Conservation (phyloP, 2,329 filamentous ascomycete genomes). For the Colletotrichum trifolii region DNA sequence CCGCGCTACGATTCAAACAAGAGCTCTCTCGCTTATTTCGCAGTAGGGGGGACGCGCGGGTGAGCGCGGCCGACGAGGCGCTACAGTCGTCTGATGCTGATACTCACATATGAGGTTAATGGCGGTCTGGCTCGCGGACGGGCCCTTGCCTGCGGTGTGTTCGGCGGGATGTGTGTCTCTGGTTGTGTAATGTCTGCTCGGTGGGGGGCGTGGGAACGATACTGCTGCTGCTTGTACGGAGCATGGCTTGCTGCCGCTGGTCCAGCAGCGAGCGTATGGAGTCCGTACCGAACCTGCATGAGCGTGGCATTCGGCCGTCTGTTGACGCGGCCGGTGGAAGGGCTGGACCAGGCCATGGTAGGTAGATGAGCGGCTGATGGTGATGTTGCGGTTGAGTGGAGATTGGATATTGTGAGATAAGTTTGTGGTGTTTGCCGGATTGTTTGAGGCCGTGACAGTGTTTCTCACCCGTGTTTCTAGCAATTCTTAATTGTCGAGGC, state of each 20-base stretch:
- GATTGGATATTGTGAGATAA: slow-evolving; percentile 8
- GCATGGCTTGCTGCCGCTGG: too few species aligned
- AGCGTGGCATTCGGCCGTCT: too few species aligned
- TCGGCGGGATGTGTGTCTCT: too few species aligned
- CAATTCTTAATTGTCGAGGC: neutral
- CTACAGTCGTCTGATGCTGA: slow-evolving; percentile 27
- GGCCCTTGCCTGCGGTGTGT: neutral
- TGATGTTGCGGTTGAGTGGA: neutral
- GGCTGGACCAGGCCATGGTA: too few species aligned
- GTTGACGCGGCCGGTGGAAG: too few species aligned
- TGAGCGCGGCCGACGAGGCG: slow-evolving; percentile 7
- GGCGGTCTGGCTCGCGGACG: neutral
- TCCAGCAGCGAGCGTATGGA: too few species aligned
- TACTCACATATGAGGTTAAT: neutral
- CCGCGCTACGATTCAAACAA: too few species aligned
- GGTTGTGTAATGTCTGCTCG: too few species aligned
- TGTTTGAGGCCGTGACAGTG: neutral
- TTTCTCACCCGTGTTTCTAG: neutral
- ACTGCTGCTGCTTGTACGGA: too few species aligned
- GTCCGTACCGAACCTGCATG: too few species aligned
- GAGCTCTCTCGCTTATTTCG: neutral
- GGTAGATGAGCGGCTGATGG: too few species aligned
- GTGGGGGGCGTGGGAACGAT: too few species aligned
- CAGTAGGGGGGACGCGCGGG: neutral
- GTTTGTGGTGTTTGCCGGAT: slow-evolving; percentile 7